Conservation (phyloP, 2,329 filamentous ascomycete genomes). For the Fusarium tricinctum region DNA sequence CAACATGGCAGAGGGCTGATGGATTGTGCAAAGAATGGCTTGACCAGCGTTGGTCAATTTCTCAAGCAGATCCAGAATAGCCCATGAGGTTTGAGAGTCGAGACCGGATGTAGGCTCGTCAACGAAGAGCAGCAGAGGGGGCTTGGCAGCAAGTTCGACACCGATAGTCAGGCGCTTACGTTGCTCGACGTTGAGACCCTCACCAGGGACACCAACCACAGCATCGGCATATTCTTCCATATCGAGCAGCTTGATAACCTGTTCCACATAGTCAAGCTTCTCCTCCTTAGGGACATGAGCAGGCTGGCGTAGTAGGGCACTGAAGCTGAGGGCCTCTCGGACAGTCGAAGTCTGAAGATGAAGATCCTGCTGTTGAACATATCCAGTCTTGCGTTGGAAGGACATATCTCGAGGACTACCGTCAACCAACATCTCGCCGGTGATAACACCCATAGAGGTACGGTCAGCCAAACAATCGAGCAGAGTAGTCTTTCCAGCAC, state of each 20-base stretch:
- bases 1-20: slow-evolving; percentile 95
- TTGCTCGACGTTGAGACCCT: slow-evolving; percentile 82
- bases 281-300: slow-evolving; percentile 78
- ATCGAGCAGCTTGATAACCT: slow-evolving; percentile 90
- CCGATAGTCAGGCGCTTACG: slow-evolving; percentile 88
- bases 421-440: slow-evolving; percentile 81
- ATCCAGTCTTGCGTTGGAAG: slow-evolving; percentile 93
- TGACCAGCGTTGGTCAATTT: slow-evolving; percentile 91
- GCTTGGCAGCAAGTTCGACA: slow-evolving; percentile 95
- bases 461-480: slow-evolving; percentile 88
- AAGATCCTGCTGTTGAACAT: slow-evolving; percentile 93
- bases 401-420: slow-evolving; percentile 78
- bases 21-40: slow-evolving; percentile 96
- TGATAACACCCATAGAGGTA: slow-evolving; percentile 89
- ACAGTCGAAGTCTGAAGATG: slow-evolving; percentile 88
- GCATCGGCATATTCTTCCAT: slow-evolving; percentile 94
- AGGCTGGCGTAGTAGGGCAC: slow-evolving; percentile 86
- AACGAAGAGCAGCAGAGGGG: slow-evolving; percentile 88
- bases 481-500: slow-evolving; percentile 94
- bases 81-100: slow-evolving; percentile 93
- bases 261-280: slow-evolving; percentile 88
- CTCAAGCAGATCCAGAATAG: slow-evolving; percentile 87
- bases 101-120: slow-evolving; percentile 96
- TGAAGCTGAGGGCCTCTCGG: slow-evolving; percentile 88
- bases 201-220: slow-evolving; percentile 89